phyloP scores from a whole-genome alignment of 179 eudicot genomes.

The Amaranthus tricolor region DNA sequence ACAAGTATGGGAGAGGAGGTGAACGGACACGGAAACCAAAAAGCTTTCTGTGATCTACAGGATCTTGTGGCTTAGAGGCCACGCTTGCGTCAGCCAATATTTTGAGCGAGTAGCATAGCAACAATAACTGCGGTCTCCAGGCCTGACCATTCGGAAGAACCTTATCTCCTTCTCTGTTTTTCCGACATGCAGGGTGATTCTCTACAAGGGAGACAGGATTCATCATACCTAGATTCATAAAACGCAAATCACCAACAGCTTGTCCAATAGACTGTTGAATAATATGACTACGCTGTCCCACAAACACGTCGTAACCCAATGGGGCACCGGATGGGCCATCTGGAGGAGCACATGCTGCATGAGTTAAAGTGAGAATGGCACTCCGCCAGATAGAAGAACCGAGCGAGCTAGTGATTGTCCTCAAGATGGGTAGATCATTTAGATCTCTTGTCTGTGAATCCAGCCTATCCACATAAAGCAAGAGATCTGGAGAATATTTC shows the following conservation, averaged over 20 bases:
- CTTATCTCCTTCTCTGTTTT: constrained; percentile 85
- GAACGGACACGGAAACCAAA: constrained; percentile 77
- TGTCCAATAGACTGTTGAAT: constrained; percentile 91
- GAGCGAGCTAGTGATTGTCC: constrained; percentile 62
- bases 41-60: constrained; percentile 69
- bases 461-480: constrained; percentile 83
- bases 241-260: constrained; percentile 80
- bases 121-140: constrained; percentile 84
- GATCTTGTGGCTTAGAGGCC: constrained; percentile 67
- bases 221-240: constrained; percentile 85
- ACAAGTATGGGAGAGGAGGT: constrained; percentile 78
- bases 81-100: constrained; percentile 73
- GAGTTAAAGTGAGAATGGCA: constrained; percentile 81
- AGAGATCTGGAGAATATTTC: constrained; percentile 71
- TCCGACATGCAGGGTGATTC: constrained; percentile 85
- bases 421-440: constrained; percentile 77
- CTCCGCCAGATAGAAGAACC: constrained; percentile 81
- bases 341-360: constrained; percentile 96
- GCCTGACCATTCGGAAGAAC: constrained; percentile 93
- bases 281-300: constrained; percentile 80
- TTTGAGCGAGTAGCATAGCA: constrained; percentile 86
- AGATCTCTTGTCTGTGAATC: constrained; percentile 88
- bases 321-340: constrained; percentile 93
- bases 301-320: constrained; percentile 79
- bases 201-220: constrained; percentile 87